Base-by-base conservation (phyloP, 1,139 yeast species). In the Blastobotrys malaysiensis region DNA sequence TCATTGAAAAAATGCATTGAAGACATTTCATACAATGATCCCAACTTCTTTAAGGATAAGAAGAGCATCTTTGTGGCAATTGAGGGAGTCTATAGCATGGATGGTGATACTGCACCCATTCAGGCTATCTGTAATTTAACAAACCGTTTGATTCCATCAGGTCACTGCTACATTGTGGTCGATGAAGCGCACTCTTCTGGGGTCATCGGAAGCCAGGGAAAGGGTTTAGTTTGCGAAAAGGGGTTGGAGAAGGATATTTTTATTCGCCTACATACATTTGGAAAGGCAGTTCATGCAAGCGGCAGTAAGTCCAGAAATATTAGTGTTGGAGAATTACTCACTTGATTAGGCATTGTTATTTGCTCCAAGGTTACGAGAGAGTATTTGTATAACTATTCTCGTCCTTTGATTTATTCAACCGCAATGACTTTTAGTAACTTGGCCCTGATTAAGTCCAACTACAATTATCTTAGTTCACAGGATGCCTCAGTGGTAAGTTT, bases 111-210 rank as follows among this genome's bases (percentile, higher is more conserved):
- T 2, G 63, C 63, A 4, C 67, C 67, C 2, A 54, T 65, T 24
- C 31, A 27, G 14, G 63, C 59, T 27, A 52, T 64, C 16, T 52
- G 57, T 13, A 45, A 48, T 9, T 21, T 59, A n/a, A 59, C 61
- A 6, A 31, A 31, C 11, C 3, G 5, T 2, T 31, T 31, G 16
- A 13, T 31, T n/a, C 39, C 39, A 3, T 3, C 3, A 31, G 39
- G 39, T 13, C 39, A 31, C 16, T 31, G 39, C n/a, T 58, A 62
- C 45, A 16, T 65, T 11, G 59, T 65, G 9, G 63, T 65, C 2
- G 69, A 65, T 46, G 69, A 65, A 53, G 69, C 69, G 1, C 69
- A 65, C 49, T 65, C 68, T 1, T 63, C 68, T 0, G 69, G 69
- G 1, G 63, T 63, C 9, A 50, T 59, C 21, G 69, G 69, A 5